Evolutionary conservation across 805 yeast genomes (phyloP).

Genomic region (Spathaspora arborariae): DNA sequence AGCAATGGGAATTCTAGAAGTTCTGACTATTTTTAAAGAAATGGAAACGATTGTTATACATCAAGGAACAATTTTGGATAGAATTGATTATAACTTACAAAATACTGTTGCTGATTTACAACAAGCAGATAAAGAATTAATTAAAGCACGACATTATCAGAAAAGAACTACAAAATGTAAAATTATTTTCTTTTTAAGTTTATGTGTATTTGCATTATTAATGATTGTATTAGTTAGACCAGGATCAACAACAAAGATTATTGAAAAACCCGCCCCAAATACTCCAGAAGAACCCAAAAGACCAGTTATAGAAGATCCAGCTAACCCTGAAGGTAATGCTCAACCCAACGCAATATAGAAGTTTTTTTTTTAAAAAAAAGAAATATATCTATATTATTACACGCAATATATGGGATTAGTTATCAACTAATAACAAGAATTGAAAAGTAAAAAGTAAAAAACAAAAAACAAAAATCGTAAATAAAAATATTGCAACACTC

Average conservation of each 20-base stretch:
- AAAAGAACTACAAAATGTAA: slow-evolving; percentile 89
- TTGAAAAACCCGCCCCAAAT: slow-evolving; percentile 23
- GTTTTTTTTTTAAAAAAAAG: no score
- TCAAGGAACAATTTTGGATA: slow-evolving; percentile 90
- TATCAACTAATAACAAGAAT: neutral
- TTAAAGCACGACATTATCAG: slow-evolving; percentile 76
- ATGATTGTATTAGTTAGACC: slow-evolving; percentile 72
- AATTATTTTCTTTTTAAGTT: slow-evolving; percentile 66
- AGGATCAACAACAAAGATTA: slow-evolving; percentile 7
- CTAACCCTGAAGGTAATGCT: neutral
- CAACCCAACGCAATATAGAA: no score
- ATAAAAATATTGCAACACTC: no score
- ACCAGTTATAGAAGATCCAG: slow-evolving; percentile 1
- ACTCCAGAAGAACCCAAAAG: slow-evolving; percentile 1
- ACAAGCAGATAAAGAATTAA: slow-evolving; percentile 73
- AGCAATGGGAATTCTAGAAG: slow-evolving; percentile 92
- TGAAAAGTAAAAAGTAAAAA: neutral
- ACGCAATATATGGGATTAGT: no score
- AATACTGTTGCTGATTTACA: slow-evolving; percentile 74
- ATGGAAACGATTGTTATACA: slow-evolving; percentile 89
- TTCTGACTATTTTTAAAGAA: slow-evolving; percentile 89
- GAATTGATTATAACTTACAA: slow-evolving; percentile 89
- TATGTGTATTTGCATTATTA: slow-evolving; percentile 68
- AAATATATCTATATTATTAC: no score
- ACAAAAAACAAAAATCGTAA: neutral